phyloP scores from a whole-genome alignment of 2,329 filamentous ascomycete species.

The Fusarium chaquense region DNA sequence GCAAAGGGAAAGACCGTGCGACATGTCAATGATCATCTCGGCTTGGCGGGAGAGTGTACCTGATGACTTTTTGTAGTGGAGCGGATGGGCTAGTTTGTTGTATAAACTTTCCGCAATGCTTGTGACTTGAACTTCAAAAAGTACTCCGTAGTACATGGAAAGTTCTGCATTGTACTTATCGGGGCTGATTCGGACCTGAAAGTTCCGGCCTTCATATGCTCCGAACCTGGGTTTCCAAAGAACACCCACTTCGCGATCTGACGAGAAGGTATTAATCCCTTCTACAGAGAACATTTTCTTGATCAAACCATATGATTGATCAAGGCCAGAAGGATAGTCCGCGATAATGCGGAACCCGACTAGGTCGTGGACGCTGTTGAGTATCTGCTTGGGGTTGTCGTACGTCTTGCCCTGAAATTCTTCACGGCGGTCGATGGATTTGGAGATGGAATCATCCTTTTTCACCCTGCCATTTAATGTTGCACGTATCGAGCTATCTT shows the following conservation, averaged over 20 bases:
- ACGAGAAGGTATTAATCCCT: background rate
- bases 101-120: background rate
- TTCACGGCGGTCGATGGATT: background rate
- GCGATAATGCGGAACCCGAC: background rate
- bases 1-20: background rate
- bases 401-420: background rate
- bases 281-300: background rate
- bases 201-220: background rate
- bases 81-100: background rate
- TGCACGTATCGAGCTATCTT: background rate
- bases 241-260: background rate
- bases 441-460: background rate
- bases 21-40: background rate
- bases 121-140: background rate
- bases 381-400: background rate
- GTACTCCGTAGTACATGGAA: background rate
- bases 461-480: background rate
- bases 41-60: background rate
- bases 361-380: background rate
- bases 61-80: background rate
- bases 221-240: background rate
- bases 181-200: background rate
- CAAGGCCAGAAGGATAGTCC: background rate
- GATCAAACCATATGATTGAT: background rate
- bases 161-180: fast-evolving